These are phyloP conservation scores for Crassisporium funariophilum DNA, from an alignment of 768 basidiomycete species.

Conservation along the genomic window DNA sequence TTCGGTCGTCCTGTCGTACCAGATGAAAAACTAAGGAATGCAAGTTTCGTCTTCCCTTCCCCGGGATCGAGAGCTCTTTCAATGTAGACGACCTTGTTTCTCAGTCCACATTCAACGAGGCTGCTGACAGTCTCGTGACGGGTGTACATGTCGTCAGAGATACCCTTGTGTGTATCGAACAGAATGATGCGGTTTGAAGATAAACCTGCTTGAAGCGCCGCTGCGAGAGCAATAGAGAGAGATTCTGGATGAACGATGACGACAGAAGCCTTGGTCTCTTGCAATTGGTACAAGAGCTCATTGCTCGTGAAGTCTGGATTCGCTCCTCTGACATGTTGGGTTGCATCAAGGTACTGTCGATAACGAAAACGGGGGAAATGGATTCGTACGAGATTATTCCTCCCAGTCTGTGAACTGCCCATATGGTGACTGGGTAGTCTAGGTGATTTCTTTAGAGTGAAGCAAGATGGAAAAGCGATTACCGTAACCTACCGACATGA, in stretches of 20 bases:
- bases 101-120: slow-evolving; percentile 52
- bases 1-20: slow-evolving; percentile 77
- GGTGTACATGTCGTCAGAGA: slow-evolving; percentile 6
- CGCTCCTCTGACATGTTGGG: slow-evolving; percentile 42
- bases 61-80: slow-evolving; percentile 56
- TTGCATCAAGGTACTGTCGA: slow-evolving; percentile 1
- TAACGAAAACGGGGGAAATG: not conserved
- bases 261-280: slow-evolving; percentile 47
- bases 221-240: slow-evolving; percentile 42
- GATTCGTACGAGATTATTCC: slow-evolving; percentile 57
- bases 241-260: slow-evolving; percentile 50
- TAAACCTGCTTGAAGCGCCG: slow-evolving; percentile 39
- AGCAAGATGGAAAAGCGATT: not conserved
- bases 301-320: slow-evolving; percentile 58
- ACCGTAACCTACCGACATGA: slow-evolving; percentile 51
- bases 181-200: slow-evolving; percentile 44
- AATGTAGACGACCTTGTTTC: slow-evolving; percentile 36
- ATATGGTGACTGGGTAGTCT: slow-evolving; percentile 60
- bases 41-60: slow-evolving; percentile 70
- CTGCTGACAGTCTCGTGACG: slow-evolving; percentile 41
- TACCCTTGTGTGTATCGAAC: slow-evolving; percentile 33
- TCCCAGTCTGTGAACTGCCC: slow-evolving; percentile 59
- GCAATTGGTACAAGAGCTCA: slow-evolving; percentile 60
- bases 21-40: slow-evolving; percentile 73
- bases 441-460: not conserved